Base-by-base conservation (phyloP, 768 basidiomycete genomes). In the Ramaria rubella region DNA sequence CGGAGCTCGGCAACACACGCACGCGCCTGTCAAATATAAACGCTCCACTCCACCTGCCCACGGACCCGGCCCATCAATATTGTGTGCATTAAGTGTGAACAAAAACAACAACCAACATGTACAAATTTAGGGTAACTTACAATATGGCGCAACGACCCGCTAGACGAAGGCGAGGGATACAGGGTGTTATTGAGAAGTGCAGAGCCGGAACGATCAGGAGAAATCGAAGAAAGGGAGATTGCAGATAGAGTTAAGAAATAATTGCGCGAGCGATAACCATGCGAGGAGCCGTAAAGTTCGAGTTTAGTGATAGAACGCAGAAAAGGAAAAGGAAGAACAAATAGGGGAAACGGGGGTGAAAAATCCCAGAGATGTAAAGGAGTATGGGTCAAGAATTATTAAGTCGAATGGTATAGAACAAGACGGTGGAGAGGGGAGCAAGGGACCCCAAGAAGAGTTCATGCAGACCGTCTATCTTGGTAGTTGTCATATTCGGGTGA, bases 191-290 rank as follows among this genome's bases (percentile, higher is more conserved):
- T n/a, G n/a, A n/a, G 27, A 31, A 48, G 14, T 3, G 44, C 44
- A 30, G 14, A 12, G 27, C 19, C 5, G 29, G 23, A 27, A 27
- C 11, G 11, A 38, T 38, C 36, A 38, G 36, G 12, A 27, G 24
- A 17, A 27, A 48, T 24, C 19, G 29, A 48, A 31, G 14, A 30
- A 21, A 45, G 19, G 19, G 19, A 45, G 6, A 48, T 2, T 48
- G 46, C 46, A 48, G n/a, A 48, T 48, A 48, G 46, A 48, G 21
- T 48, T 48, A 27, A 48, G 29, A 48, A 48, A 48, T 48, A 48
- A 48, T 42, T 42, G 40, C 14, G 40, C 14, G 40, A n/a, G n/a
- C 2, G 36, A n/a, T n/a, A n/a, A n/a, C n/a, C n/a, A n/a, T n/a
- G n/a, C n/a, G n/a, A n/a, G n/a, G n/a, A n/a, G n/a, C n/a, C n/a